Conservation (phyloP, 441 rosid species). For the Raphanus hybrid region DNA sequence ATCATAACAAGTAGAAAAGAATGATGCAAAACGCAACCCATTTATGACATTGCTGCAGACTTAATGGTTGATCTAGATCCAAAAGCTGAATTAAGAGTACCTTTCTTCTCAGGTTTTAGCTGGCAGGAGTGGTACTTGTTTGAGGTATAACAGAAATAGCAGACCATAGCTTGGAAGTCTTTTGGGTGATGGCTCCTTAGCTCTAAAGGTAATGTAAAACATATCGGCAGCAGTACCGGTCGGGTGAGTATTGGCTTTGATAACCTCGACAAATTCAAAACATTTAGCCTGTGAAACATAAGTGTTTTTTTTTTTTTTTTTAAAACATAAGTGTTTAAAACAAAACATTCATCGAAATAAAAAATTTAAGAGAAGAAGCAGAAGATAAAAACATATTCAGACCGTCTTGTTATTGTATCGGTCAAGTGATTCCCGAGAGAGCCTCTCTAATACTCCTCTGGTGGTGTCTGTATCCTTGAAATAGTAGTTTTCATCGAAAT, state of each 20-base stretch:
- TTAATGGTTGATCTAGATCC: not conserved
- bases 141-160: conserved; percentile 3
- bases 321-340: not conserved
- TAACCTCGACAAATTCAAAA: not conserved
- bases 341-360: not conserved
- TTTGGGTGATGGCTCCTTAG: not conserved
- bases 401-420: not conserved
- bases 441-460: not conserved
- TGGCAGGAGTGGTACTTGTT: not conserved
- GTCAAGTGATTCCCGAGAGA: not conserved
- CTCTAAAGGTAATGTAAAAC: conserved; percentile 4
- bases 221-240: conserved; percentile 3
- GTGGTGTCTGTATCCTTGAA: conserved; percentile 10
- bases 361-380: not conserved
- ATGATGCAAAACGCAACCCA: not conserved
- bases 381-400: not conserved
- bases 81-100: not conserved
- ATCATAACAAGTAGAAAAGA: not conserved
- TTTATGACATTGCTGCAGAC: not conserved
- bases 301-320: too few relatives aligned
- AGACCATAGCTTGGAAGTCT: not conserved
- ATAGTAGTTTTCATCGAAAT: not conserved
- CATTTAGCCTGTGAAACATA: not conserved
- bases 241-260: conserved; percentile 6
- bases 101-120: not conserved